phyloP scores from a whole-genome alignment of 129 eudicot species.

The Rutidosis leptorrhynchoides region DNA sequence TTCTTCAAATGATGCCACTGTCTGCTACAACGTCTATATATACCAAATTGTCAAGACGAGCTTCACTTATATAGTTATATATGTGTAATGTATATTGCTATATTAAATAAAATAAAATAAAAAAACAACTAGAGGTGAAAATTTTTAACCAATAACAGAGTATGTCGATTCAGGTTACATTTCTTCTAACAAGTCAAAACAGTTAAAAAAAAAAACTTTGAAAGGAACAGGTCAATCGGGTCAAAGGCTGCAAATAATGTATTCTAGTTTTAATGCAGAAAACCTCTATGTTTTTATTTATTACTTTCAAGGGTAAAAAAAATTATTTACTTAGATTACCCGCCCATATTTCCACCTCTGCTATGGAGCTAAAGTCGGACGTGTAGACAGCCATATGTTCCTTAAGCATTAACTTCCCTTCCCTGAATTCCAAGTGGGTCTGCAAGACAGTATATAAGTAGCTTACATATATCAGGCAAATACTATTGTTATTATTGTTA shows the following conservation, averaged over 20 bases:
- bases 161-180: too few relatives aligned
- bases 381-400: conserved; percentile 71
- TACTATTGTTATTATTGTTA: too few relatives aligned
- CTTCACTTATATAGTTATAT: too few relatives aligned
- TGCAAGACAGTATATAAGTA: conserved; percentile 16
- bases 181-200: too few relatives aligned
- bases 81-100: too few relatives aligned
- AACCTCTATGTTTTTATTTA: neutral
- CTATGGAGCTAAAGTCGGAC: conserved; percentile 23
- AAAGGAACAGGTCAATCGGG: neutral
- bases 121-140: too few relatives aligned
- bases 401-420: conserved; percentile 60
- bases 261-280: neutral
- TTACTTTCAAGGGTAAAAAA: neutral
- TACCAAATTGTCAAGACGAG: too few relatives aligned
- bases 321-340: neutral
- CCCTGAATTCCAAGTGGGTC: conserved; percentile 97
- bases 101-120: too few relatives aligned
- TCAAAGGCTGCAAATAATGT: neutral
- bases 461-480: too few relatives aligned
- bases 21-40: too few relatives aligned
- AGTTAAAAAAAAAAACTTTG: neutral
- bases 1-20: too few relatives aligned
- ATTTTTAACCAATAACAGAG: too few relatives aligned
- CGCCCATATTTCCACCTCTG: neutral